A percentile compares a stretch with the other conserved stretches of the same genome.
Evolutionary conservation across 352 stramenopile genomes (phyloP).

Genomic region (Pythium myriotylum): DNA sequence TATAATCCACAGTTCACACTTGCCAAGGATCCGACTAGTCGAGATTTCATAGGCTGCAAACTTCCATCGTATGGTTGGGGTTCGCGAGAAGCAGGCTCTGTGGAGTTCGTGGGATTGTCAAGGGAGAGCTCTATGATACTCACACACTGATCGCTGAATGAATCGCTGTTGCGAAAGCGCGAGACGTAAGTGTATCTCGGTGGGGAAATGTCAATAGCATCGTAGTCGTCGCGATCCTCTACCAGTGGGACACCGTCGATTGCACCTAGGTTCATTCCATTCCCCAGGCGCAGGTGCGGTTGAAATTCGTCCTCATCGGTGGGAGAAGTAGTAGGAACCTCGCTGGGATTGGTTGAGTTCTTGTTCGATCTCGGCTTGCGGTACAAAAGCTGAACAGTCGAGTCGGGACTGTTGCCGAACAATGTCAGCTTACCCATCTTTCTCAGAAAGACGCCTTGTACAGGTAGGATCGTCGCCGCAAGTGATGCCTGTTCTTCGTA

Average conservation of each 20-base stretch:
- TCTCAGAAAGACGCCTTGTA: slow-evolving; percentile 83
- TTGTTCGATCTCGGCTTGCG: slow-evolving; percentile 33
- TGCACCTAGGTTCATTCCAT: slow-evolving; percentile 63
- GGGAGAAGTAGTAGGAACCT: slow-evolving; percentile 7
- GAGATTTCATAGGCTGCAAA: slow-evolving; percentile 26
- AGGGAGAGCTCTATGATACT: slow-evolving; percentile 81
- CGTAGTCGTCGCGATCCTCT: slow-evolving; percentile 68
- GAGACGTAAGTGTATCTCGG: slow-evolving; percentile 78
- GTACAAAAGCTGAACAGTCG: slow-evolving; percentile 80
- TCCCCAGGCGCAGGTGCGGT: slow-evolving; percentile 35
- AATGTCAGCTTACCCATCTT: slow-evolving; percentile 74
- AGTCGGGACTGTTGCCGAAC: slow-evolving; percentile 83
- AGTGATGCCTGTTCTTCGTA: slow-evolving; percentile 83
- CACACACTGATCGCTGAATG: slow-evolving; percentile 83
- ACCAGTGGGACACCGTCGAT: slow-evolving; percentile 66
- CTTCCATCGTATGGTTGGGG: slow-evolving; percentile 30
- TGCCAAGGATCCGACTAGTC: slow-evolving; percentile 59
- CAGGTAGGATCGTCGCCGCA: slow-evolving; percentile 74
- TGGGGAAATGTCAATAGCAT: slow-evolving; percentile 75
- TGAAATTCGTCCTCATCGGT: slow-evolving; percentile 39
- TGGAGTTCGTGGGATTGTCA: slow-evolving; percentile 38
- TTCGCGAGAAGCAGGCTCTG: slow-evolving; percentile 7
- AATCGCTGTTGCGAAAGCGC: slow-evolving; percentile 78
- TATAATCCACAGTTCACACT: slow-evolving; percentile 83
- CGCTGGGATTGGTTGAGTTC: slow-evolving; percentile 2